These are phyloP conservation scores for Starmerella stigmatis DNA, from an alignment of 805 yeast genomes.

Conservation along the genomic window DNA sequence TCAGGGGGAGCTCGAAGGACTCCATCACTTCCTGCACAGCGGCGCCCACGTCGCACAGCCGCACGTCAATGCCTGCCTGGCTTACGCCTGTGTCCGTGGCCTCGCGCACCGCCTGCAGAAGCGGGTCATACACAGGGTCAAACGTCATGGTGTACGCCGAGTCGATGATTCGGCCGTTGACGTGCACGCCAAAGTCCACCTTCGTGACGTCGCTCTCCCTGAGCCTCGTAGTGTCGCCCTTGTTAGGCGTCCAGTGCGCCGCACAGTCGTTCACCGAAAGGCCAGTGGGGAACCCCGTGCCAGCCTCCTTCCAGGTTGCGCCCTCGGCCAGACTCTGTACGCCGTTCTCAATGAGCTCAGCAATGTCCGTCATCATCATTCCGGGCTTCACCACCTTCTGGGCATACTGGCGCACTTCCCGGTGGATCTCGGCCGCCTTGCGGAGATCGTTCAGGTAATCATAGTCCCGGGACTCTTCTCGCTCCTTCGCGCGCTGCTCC, in stretches of 20 bases:
- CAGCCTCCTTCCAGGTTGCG: constrained; percentile 49
- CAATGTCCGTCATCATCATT: constrained; percentile 81
- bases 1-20: constrained; percentile 80
- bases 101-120: constrained; percentile 74
- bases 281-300: constrained; percentile 98
- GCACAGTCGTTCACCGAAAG: constrained; percentile 87
- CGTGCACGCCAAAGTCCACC: constrained; percentile 93
- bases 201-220: constrained; percentile 87
- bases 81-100: constrained; percentile 91
- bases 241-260: constrained; percentile 95
- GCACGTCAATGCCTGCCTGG: constrained; percentile 91
- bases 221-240: constrained; percentile 77
- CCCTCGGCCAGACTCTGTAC: constrained; percentile 65
- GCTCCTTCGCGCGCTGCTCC: constrained; percentile 70
- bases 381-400: constrained; percentile 74
- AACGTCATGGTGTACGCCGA: constrained; percentile 90
- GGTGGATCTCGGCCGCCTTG: constrained; percentile 91
- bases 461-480: constrained; percentile 47
- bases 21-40: constrained; percentile 97
- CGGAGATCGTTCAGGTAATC: constrained; percentile 57
- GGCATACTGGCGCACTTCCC: constrained; percentile 77
- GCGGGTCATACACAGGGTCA: constrained; percentile 53
- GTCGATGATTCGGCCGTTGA: constrained; percentile 87
- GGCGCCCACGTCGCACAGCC: constrained; percentile 90
- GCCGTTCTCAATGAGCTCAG: constrained; percentile 77